These are phyloP conservation scores for Fusarium nisikadoi DNA, from an alignment of 2,329 filamentous ascomycete species.

Conservation along the genomic window DNA sequence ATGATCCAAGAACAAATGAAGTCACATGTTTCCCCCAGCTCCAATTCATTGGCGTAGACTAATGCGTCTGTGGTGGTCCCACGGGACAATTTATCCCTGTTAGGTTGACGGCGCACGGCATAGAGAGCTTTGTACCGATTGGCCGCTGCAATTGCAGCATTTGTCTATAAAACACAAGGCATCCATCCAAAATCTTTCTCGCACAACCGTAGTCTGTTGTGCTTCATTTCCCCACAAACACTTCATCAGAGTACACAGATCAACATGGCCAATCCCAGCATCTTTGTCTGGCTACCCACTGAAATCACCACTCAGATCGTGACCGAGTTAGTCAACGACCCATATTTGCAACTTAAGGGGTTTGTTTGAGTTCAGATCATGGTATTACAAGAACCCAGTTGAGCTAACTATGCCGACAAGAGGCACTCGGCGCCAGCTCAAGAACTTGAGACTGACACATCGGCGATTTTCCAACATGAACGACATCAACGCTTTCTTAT, in stretches of 20 bases:
- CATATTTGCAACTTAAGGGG: not conserved
- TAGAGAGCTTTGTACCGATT: too few relatives aligned
- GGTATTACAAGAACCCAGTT: rapidly evolving
- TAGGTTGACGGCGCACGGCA: too few relatives aligned
- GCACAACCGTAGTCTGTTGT: too few relatives aligned
- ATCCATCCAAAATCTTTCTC: too few relatives aligned
- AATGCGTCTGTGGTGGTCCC: too few relatives aligned
- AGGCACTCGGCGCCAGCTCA: rapidly evolving
- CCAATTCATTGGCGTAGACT: too few relatives aligned
- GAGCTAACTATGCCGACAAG: rapidly evolving
- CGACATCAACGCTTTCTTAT: not conserved
- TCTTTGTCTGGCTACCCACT: not conserved
- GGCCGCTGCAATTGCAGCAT: too few relatives aligned
- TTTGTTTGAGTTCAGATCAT: not conserved
- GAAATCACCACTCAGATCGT: not conserved
- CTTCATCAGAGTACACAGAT: not conserved
- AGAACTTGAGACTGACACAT: not conserved
- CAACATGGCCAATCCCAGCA: not conserved
- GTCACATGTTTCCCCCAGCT: too few relatives aligned
- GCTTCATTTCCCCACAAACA: too few relatives aligned
- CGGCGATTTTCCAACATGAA: rapidly evolving
- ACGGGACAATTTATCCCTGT: too few relatives aligned
- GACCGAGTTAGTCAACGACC: not conserved
- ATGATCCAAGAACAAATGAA: too few relatives aligned
- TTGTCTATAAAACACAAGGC: too few relatives aligned